Percentiles rank a stretch among this genome's conserved stretches.
Evolutionary conservation across 768 basidiomycete genomes (phyloP).

Genomic region (Leccinellum rugosiceps): DNA sequence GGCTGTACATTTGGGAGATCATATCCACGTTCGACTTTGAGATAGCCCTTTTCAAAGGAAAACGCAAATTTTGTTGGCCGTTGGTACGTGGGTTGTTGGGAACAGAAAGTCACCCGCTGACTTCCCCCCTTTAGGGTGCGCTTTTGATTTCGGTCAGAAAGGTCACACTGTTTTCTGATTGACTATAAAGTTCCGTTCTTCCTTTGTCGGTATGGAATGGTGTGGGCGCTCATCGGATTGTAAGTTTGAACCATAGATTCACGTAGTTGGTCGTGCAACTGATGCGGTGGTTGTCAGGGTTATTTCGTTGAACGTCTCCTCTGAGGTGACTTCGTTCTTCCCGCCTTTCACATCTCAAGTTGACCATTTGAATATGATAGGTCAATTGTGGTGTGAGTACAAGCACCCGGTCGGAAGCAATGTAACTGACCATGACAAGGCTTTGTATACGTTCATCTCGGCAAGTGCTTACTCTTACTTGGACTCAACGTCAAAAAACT

Average conservation of each 20-base stretch:
- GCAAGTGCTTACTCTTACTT: constrained; percentile 31
- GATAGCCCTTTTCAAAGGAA: constrained; percentile 56
- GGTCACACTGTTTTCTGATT: constrained; percentile 2
- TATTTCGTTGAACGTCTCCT: constrained; percentile 50
- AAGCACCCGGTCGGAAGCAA: neutral
- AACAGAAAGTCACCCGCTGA: neutral
- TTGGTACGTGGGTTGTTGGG: constrained; percentile 44
- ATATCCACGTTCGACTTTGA: constrained; percentile 64
- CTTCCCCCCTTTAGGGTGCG: constrained; percentile 13
- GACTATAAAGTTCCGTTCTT: constrained; percentile 55
- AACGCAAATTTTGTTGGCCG: constrained; percentile 64
- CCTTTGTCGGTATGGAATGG: constrained; percentile 67
- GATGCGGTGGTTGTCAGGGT: constrained; percentile 39
- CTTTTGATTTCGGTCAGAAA: neutral
- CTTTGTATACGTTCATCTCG: constrained; percentile 67
- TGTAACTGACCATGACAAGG: constrained; percentile 33
- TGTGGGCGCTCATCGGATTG: constrained; percentile 65
- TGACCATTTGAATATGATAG: constrained; percentile 22
- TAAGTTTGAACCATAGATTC: constrained; percentile 25
- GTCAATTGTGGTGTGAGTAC: constrained; percentile 57
- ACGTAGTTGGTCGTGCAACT: neutral
- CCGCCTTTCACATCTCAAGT: neutral
- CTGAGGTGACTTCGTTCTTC: constrained; percentile 16
- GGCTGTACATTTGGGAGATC: constrained; percentile 67
- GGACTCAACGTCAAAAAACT: neutral